Conservation (phyloP, 805 yeast genomes). For the Candida ficus region DNA sequence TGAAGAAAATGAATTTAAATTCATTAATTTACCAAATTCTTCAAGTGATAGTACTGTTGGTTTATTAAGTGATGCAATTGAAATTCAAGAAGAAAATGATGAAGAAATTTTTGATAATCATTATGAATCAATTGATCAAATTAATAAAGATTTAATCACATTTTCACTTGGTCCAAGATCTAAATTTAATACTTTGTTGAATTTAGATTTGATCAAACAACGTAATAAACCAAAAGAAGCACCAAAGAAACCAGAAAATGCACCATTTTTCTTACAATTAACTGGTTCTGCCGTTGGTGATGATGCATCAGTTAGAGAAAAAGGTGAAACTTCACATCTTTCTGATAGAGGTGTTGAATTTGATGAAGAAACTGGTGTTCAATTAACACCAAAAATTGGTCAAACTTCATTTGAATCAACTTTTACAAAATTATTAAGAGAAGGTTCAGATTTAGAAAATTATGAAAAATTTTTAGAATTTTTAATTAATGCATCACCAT, state of each 20-base stretch:
- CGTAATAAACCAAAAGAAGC: constrained; percentile 90
- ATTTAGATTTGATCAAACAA: constrained; percentile 77
- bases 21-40: constrained; percentile 62
- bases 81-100: constrained; percentile 33
- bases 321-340: constrained; percentile 23
- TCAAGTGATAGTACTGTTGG: constrained; percentile 74
- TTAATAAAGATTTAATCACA: constrained; percentile 59
- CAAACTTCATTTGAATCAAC: constrained; percentile 60
- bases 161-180: constrained; percentile 72
- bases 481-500: constrained; percentile 62
- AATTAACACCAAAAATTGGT: constrained; percentile 24
- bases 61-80: constrained; percentile 75
- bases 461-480: constrained; percentile 47
- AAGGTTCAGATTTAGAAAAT: constrained; percentile 36
- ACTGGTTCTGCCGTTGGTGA: constrained; percentile 68
- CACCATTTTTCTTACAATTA: constrained; percentile 75
- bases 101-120: constrained; percentile 27
- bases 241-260: constrained; percentile 75
- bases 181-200: constrained; percentile 71
- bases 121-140: constrained; percentile 56
- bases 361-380: constrained; percentile 5
- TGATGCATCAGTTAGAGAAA: constrained; percentile 45
- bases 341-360: constrained; percentile 4
- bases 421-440: constrained; percentile 63
- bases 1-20: constrained; percentile 66